These are phyloP conservation scores for Comarum palustre DNA, from an alignment of 306 rosid genomes.

Conservation along the genomic window DNA sequence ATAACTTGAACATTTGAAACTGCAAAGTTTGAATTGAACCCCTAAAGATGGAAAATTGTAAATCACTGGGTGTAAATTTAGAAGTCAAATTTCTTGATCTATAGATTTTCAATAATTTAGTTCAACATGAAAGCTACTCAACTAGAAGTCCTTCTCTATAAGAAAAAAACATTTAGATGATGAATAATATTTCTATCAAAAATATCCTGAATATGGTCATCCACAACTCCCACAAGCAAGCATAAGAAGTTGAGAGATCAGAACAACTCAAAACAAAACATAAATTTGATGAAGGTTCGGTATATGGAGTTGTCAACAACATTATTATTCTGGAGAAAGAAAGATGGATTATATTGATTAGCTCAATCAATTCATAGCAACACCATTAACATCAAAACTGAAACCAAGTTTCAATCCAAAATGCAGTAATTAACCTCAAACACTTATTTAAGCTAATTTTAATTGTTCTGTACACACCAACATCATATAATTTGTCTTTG, in stretches of 20 bases:
- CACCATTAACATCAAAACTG: not conserved
- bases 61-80: too few relatives aligned
- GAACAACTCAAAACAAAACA: conserved; percentile 12
- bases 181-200: not conserved
- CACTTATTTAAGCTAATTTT: not conserved
- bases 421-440: not conserved
- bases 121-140: not conserved
- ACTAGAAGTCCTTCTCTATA: not conserved
- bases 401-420: not conserved
- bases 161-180: not conserved
- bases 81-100: conserved; percentile 14
- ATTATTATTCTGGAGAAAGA: not conserved
- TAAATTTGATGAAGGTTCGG: not conserved
- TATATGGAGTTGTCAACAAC: not conserved
- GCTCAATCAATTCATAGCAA: not conserved
- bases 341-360: not conserved
- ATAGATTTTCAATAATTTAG: not conserved
- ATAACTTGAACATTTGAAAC: too few relatives aligned
- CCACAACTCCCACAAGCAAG: not conserved
- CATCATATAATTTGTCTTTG: not conserved
- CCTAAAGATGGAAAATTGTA: too few relatives aligned
- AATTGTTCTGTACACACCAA: not conserved
- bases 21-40: too few relatives aligned
- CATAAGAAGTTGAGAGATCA: conserved; percentile 1
- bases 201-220: not conserved